These are phyloP conservation scores for Clonostachys rosea DNA, from an alignment of 2,329 filamentous ascomycete genomes.

Conservation along the genomic window DNA sequence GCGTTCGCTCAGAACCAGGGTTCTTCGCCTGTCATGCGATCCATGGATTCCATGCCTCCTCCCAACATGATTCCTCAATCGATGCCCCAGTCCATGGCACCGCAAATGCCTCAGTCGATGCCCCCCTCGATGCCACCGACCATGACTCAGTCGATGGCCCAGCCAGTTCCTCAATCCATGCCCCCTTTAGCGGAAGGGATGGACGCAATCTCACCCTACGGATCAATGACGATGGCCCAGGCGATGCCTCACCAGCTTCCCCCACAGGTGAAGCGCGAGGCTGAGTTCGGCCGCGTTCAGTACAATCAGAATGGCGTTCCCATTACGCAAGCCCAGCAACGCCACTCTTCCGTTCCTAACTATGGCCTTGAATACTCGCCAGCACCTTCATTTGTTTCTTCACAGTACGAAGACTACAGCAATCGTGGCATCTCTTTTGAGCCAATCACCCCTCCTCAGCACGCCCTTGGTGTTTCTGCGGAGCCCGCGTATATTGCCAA, in stretches of 20 bases:
- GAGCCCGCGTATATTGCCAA: constrained; percentile 98
- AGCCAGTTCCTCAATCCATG: constrained; percentile 63
- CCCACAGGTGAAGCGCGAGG: constrained; percentile 77
- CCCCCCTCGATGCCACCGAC: constrained; percentile 29
- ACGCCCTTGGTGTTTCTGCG: constrained; percentile 72
- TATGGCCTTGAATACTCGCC: constrained; percentile 96
- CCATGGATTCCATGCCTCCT: constrained; percentile 91
- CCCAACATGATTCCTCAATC: constrained; percentile 66
- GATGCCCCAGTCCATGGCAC: constrained; percentile 21
- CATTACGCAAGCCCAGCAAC: constrained; percentile 77
- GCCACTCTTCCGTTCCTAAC: constrained; percentile 97
- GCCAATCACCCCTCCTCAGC: constrained; percentile 92
- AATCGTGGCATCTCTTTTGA: constrained; percentile 94
- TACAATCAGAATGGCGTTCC: constrained; percentile 92
- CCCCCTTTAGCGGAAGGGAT: constrained; percentile 57
- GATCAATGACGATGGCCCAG: constrained; percentile 65
- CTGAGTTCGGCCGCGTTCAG: constrained; percentile 75
- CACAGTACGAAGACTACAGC: constrained; percentile 97
- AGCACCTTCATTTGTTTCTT: constrained; percentile 96
- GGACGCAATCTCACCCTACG: constrained; percentile 70
- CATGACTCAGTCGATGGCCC: constrained; percentile 47
- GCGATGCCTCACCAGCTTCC: constrained; percentile 58
- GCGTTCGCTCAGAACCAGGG: constrained; percentile 73
- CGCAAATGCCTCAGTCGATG: constrained; percentile 54
- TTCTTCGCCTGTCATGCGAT: constrained; percentile 83